Conservation (phyloP, 371 early-diverging fungal genomes). For the Mucor plumbeus region DNA sequence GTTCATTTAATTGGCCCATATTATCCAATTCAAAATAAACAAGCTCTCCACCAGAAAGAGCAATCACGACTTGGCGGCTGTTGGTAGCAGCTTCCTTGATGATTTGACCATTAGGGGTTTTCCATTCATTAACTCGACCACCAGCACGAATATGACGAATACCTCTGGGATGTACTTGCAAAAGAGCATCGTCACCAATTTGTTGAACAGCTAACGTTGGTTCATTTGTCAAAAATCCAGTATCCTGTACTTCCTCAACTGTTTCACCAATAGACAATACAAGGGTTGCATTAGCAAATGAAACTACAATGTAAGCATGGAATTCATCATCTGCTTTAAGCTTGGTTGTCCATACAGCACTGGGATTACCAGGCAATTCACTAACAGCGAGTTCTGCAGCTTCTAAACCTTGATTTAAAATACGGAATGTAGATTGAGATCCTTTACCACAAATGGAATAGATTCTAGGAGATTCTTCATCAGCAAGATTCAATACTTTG, state of each 20-base stretch:
- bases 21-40: constrained; percentile 95
- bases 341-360: constrained; percentile 94
- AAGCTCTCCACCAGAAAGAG: constrained; percentile 83
- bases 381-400: constrained; percentile 90
- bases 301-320: constrained; percentile 91
- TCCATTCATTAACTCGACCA: constrained; percentile 94
- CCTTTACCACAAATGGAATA: constrained; percentile 91
- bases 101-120: constrained; percentile 73
- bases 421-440: constrained; percentile 80
- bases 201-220: constrained; percentile 88
- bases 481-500: constrained; percentile 82
- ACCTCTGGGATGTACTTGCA: constrained; percentile 90
- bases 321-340: constrained; percentile 66
- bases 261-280: constrained; percentile 94
- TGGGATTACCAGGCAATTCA: constrained; percentile 93
- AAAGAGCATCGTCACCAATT: constrained; percentile 86
- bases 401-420: constrained; percentile 92
- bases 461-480: constrained; percentile 94
- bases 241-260: constrained; percentile 93
- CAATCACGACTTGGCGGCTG: constrained; percentile 82
- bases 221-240: constrained; percentile 81
- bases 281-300: constrained; percentile 92
- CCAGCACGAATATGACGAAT: constrained; percentile 89
- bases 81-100: constrained; percentile 86
- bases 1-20: constrained; percentile 87